Conservation (phyloP, 768 basidiomycete genomes). For the Xerocomellus amylosporus region DNA sequence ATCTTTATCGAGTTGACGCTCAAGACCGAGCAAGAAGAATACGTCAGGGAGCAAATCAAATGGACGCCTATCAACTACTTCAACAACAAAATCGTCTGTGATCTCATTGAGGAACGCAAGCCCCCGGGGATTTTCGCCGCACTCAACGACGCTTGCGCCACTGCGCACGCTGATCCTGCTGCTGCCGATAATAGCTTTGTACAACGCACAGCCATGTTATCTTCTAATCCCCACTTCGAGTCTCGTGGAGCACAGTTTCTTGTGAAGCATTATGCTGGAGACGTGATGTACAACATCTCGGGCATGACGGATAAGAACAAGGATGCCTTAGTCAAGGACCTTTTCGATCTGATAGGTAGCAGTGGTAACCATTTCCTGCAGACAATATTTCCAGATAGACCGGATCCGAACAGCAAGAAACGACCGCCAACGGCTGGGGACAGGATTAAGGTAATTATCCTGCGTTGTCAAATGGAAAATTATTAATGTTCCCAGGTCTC, state of each 20-base stretch:
- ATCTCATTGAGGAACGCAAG: slow-evolving; percentile 93
- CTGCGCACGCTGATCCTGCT: slow-evolving; percentile 93
- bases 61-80: slow-evolving; percentile 99
- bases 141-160: slow-evolving; percentile 97
- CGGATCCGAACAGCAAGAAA: slow-evolving; percentile 97
- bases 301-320: slow-evolving; percentile 99
- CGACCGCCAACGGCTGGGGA: slow-evolving; percentile 97
- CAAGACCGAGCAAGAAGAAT: slow-evolving; percentile 99
- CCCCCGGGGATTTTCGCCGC: slow-evolving; percentile 98
- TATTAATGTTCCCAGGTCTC: slow-evolving; percentile 52
- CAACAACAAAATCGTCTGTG: slow-evolving; percentile 98
- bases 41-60: slow-evolving; percentile 96
- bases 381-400: slow-evolving; percentile 86
- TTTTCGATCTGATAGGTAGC: slow-evolving; percentile 81
- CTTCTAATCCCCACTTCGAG: slow-evolving; percentile 92
- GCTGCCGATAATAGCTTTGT: slow-evolving; percentile 97
- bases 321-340: slow-evolving; percentile 91
- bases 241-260: slow-evolving; percentile 91
- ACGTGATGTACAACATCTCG: slow-evolving; percentile 94
- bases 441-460: slow-evolving; percentile 77
- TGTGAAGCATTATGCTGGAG: slow-evolving; percentile 96
- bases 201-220: slow-evolving; percentile 79
- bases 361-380: slow-evolving; percentile 87
- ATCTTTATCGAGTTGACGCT: slow-evolving; percentile 99
- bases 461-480: not conserved